Conservation (phyloP, 352 stramenopile genomes). For the Phytophthora citrophthora region DNA sequence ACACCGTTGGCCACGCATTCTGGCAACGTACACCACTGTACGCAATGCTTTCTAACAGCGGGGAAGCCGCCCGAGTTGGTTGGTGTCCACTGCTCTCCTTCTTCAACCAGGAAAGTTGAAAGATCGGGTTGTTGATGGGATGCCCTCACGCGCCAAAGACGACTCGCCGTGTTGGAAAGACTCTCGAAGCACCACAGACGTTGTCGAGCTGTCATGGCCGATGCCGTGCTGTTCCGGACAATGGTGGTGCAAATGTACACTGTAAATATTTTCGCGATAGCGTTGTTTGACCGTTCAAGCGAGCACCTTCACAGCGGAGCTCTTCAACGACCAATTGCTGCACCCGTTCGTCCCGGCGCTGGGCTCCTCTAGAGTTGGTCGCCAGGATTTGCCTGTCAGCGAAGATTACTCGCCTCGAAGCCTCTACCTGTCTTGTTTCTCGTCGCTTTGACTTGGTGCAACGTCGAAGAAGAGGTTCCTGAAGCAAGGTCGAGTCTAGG, state of each 20-base stretch:
- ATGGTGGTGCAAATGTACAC: no score
- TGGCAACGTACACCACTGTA: no score
- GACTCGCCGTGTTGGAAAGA: background rate
- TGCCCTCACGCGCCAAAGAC: background rate
- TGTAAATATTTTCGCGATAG: no score
- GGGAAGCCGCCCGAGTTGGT: background rate
- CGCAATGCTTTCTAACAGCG: background rate
- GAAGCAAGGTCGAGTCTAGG: background rate
- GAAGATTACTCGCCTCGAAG: conserved; percentile 12
- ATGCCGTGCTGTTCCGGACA: no score
- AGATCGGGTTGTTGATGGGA: conserved; percentile 8
- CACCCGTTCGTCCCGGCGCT: conserved; percentile 15
- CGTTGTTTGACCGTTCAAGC: no score
- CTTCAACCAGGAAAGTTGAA: background rate
- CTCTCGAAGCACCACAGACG: no score
- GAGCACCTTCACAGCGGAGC: no score
- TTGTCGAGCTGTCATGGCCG: no score
- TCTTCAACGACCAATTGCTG: background rate
- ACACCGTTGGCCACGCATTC: background rate
- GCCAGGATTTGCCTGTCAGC: conserved; percentile 17
- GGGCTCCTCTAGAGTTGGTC: conserved; percentile 6
- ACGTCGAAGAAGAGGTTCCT: background rate
- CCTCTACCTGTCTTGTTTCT: conserved; percentile 23
- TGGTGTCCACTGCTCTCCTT: no score
- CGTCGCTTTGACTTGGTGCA: background rate